Base-by-base conservation (phyloP, 192 early-diverging fungal genomes). In the Backusella westeae region DNA sequence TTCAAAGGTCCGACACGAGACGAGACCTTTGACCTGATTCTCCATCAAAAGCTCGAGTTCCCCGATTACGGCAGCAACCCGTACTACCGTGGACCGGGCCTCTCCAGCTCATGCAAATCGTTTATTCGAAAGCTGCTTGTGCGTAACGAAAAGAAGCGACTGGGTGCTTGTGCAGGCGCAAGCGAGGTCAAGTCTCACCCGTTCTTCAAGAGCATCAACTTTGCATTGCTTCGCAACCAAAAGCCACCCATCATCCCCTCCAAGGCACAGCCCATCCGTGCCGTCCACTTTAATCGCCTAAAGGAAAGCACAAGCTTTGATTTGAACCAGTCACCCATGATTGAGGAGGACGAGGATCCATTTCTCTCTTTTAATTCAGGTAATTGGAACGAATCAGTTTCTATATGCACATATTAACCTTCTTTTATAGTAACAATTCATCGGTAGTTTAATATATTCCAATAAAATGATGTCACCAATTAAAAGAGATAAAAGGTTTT, bases 121-220 rank as follows among this genome's bases (percentile, higher is more conserved):
- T 79, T 97, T 34, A 92, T 99, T 34, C 88, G 91, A 34, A 91
- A 95, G 75, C 89, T 99, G n/a, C 85, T 99, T 46, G 84, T 88
- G 76, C 98, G 98, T 81, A 96, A 93, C 81, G 98, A 98, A 77
- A 89, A 92, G 69, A 91, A 93, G 77, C 86, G 98, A 26, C 80
- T 99, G 21, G 98, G 98, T 12, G 91, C 91, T 23, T 87, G 88
- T 10, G 92, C 95, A 0, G 98, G 98, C 14, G 98, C 97, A 1
- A 88, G 93, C 8, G 98, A 99, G 79, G 90, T 99, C 69, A 99
- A 99, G 82, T 82, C 84, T 26, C 96, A 99, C 77, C 81, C 91
- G 26, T 98, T 94, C 79, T 99, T 99, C 82, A 94, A 93, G 75
- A 89, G 85, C 69, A 89, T 95, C 41, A 94, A 95, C 42, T 99